These are phyloP conservation scores for Cercospora sp. DNA, from an alignment of 2,329 filamentous ascomycete species.

Conservation along the genomic window DNA sequence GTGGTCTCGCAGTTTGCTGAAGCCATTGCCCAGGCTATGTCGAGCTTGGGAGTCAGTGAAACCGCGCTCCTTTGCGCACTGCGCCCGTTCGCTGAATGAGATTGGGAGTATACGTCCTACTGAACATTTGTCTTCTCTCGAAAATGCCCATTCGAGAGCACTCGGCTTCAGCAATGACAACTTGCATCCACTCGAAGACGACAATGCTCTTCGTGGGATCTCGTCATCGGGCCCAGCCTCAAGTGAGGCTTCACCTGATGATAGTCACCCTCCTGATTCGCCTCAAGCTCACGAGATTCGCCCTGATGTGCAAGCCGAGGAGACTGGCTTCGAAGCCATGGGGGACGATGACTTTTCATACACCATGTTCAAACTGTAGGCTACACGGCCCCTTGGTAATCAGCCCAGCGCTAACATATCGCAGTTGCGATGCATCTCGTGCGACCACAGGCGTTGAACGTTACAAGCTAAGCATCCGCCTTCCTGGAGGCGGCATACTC, in stretches of 20 bases:
- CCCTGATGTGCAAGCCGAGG: not conserved
- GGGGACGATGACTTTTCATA: not conserved
- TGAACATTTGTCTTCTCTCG: not conserved
- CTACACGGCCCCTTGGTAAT: not conserved
- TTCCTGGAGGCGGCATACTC: not conserved
- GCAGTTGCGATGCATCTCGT: not conserved
- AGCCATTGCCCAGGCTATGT: not conserved
- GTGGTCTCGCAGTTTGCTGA: conserved; percentile 6
- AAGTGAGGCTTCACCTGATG: not conserved
- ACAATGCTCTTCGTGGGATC: not conserved
- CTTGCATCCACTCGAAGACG: not conserved
- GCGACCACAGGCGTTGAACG: not conserved
- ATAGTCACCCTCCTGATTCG: not conserved
- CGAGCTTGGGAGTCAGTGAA: not conserved
- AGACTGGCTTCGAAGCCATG: not conserved
- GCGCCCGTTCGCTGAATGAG: not conserved
- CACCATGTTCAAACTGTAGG: not conserved
- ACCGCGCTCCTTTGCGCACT: not conserved
- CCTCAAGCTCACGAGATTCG: not conserved
- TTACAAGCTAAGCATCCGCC: not conserved
- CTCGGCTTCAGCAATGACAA: not conserved
- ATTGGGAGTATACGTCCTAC: not conserved
- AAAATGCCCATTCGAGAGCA: not conserved
- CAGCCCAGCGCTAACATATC: not conserved
- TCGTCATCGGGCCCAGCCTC: not conserved